A percentile compares a stretch with the other conserved stretches of the same genome.
These are phyloP conservation scores for Lactarius hatsudake DNA, from an alignment of 768 basidiomycete species.

Conservation along the genomic window DNA sequence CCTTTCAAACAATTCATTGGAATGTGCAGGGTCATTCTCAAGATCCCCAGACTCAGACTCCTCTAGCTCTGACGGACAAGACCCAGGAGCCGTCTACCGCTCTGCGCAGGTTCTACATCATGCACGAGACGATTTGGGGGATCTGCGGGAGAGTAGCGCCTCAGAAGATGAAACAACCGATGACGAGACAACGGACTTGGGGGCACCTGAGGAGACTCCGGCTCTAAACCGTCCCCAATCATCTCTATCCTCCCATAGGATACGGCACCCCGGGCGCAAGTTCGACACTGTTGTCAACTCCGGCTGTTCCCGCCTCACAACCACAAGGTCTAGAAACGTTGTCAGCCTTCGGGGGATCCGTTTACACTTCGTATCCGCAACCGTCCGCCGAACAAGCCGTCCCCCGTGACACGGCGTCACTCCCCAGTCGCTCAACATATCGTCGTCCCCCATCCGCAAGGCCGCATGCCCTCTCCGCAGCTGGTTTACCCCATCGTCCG, in stretches of 20 bases:
- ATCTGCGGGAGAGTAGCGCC: conserved; percentile 28
- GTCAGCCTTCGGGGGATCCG: conserved; percentile 63
- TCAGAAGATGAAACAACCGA: conserved; percentile 27
- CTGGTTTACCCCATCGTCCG: conserved; percentile 38
- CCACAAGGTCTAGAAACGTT: conserved; percentile 67
- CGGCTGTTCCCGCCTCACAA: conserved; percentile 59
- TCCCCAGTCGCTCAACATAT: neutral
- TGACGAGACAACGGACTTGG: conserved; percentile 26
- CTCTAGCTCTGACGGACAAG: conserved; percentile 52
- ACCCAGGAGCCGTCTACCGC: conserved; percentile 26
- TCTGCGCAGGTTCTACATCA: conserved; percentile 20
- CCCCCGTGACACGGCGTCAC: conserved; percentile 6
- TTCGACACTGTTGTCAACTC: conserved; percentile 54
- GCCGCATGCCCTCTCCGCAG: conserved; percentile 24
- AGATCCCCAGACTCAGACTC: conserved; percentile 58
- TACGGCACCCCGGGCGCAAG: conserved; percentile 76
- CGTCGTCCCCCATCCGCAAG: conserved; percentile 26
- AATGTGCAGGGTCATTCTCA: conserved; percentile 38
- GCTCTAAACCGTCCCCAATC: conserved; percentile 60
- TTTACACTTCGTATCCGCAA: conserved; percentile 37
- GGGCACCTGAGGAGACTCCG: conserved; percentile 28
- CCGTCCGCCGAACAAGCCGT: conserved; percentile 31
- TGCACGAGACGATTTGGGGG: conserved; percentile 10
- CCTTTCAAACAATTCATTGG: neutral
- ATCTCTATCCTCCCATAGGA: conserved; percentile 71